Percentiles rank a stretch among this genome's conserved stretches.
phyloP scores from a whole-genome alignment of 1,284 basidiomycete species.

The Pseudozyma flocculosa region DNA sequence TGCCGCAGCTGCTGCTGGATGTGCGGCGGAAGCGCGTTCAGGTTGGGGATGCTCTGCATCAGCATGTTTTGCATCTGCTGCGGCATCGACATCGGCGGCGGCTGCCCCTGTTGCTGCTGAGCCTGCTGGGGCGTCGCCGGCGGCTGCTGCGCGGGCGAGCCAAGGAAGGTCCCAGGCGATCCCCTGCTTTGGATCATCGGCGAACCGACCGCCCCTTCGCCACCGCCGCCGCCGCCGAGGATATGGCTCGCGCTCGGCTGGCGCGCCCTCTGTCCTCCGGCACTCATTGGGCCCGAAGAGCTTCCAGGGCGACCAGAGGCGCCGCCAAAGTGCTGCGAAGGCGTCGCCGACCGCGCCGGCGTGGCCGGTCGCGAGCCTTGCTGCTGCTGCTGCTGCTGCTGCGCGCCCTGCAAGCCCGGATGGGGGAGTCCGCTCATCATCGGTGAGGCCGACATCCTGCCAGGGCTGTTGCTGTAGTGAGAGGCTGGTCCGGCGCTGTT shows the following conservation, averaged over 20 bases:
- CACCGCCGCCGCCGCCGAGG: not conserved
- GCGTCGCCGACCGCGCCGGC: not conserved
- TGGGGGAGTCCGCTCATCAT: not conserved
- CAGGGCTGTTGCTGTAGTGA: conserved; percentile 1
- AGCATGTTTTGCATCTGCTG: conserved; percentile 3
- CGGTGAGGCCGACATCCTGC: not conserved
- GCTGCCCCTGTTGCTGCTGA: conserved; percentile 9
- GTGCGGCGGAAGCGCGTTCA: conserved; percentile 32
- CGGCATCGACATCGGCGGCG: conserved; percentile 9
- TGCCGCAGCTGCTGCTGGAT: conserved; percentile 35
- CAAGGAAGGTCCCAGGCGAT: conserved; percentile 13
- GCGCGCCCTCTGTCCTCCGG: too few species aligned
- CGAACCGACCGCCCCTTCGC: not conserved
- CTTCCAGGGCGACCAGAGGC: not conserved
- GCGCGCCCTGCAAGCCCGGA: not conserved
- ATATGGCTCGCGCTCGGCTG: not conserved
- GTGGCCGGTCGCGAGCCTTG: not conserved
- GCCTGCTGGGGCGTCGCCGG: not conserved
- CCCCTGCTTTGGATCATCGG: not conserved
- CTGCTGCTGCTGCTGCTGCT: too few species aligned
- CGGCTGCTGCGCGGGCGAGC: conserved; percentile 10
- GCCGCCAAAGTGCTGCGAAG: not conserved
- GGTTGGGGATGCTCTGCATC: conserved; percentile 14
- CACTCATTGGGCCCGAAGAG: not conserved
- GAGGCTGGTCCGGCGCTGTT: not conserved